phyloP scores from a whole-genome alignment of 345 rosid species.

The Gossypium herbaceum region DNA sequence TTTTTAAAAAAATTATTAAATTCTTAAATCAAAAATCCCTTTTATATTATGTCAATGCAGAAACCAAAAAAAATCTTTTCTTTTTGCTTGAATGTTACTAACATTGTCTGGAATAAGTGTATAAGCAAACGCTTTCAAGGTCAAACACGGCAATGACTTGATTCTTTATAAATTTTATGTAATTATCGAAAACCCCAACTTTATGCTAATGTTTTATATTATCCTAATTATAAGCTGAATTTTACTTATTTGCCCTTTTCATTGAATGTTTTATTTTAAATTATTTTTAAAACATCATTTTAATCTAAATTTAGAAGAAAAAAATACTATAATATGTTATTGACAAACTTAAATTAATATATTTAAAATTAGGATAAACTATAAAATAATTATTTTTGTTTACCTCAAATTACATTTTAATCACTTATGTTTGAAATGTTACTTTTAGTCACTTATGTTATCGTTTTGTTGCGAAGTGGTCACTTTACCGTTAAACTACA shows the following conservation, averaged over 20 bases:
- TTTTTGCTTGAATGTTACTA: background rate
- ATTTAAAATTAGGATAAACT: too few relatives aligned
- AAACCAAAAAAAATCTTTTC: background rate
- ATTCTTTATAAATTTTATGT: background rate
- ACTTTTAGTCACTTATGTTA: too few relatives aligned
- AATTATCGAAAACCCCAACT: conserved; percentile 21
- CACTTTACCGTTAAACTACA: too few relatives aligned
- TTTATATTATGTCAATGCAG: background rate
- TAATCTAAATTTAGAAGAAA: too few relatives aligned
- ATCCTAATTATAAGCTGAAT: background rate
- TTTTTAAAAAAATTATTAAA: background rate
- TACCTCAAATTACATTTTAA: fast-evolving
- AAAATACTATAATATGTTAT: too few relatives aligned
- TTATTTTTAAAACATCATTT: too few relatives aligned
- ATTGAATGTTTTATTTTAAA: background rate
- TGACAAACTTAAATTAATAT: too few relatives aligned
- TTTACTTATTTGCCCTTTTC: conserved; percentile 3
- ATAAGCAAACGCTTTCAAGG: conserved; percentile 26
- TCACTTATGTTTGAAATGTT: too few relatives aligned
- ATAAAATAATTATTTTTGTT: too few relatives aligned
- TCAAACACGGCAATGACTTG: conserved; percentile 67
- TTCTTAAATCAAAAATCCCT: conserved; percentile 1
- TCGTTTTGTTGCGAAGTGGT: too few relatives aligned
- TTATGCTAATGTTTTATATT: background rate
- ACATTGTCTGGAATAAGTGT: conserved; percentile 5